These are phyloP conservation scores for Hyaloscypha hepaticicola DNA, from an alignment of 495 filamentous ascomycete species.

Conservation along the genomic window DNA sequence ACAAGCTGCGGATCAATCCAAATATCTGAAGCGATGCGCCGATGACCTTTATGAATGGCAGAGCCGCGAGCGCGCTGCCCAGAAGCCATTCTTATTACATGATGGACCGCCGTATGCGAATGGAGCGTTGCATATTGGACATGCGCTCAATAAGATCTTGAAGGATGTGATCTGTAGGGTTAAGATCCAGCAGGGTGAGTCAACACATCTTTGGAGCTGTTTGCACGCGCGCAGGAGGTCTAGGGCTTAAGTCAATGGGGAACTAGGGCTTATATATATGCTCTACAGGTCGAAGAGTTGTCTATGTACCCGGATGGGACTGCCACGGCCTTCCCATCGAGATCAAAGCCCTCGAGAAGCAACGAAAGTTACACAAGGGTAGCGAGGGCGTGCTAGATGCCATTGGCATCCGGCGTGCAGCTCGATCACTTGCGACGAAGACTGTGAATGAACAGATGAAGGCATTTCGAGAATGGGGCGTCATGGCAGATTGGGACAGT, in stretches of 20 bases:
- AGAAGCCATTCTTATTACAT: conserved; percentile 75
- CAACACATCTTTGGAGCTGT: neutral
- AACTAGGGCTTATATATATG: conserved; percentile 1
- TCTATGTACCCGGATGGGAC: conserved; percentile 97
- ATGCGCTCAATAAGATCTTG: conserved; percentile 95
- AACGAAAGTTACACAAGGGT: conserved; percentile 37
- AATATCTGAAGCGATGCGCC: conserved; percentile 75
- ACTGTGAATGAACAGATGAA: conserved; percentile 81
- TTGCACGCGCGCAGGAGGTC: neutral
- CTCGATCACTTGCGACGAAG: conserved; percentile 67
- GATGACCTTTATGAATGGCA: conserved; percentile 92
- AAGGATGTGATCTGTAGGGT: conserved; percentile 90
- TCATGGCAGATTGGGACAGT: conserved; percentile 95
- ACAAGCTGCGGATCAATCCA: conserved; percentile 48
- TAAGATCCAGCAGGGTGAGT: conserved; percentile 66
- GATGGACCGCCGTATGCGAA: conserved; percentile 99
- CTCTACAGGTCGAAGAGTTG: conserved; percentile 46
- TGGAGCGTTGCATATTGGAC: conserved; percentile 90
- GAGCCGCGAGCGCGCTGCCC: conserved; percentile 53
- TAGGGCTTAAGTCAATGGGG: neutral
- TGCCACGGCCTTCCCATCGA: conserved; percentile 98
- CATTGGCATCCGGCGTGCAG: conserved; percentile 62
- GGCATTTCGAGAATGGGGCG: conserved; percentile 75
- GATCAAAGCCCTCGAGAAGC: conserved; percentile 80
- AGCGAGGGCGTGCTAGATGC: conserved; percentile 43